These are phyloP conservation scores for Fraxinus xanthoxyloides DNA, from an alignment of 305 asterid species.

Conservation along the genomic window DNA sequence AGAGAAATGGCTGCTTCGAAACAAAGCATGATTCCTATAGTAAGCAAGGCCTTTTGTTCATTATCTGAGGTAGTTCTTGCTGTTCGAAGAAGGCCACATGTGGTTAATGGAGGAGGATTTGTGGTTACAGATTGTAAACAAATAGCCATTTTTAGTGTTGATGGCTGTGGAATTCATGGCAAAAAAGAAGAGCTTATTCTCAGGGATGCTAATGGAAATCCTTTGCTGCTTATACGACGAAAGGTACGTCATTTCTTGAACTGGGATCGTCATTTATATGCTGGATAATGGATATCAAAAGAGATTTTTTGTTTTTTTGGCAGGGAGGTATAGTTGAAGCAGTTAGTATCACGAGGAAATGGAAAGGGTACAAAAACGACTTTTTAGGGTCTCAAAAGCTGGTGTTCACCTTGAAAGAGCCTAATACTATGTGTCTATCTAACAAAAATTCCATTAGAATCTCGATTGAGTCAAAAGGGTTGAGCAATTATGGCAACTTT, in stretches of 20 bases:
- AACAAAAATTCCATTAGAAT: conserved; percentile 40
- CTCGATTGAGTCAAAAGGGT: conserved; percentile 44
- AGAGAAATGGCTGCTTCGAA: conserved; percentile 36
- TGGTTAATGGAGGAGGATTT: conserved; percentile 81
- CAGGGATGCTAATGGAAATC: conserved; percentile 52
- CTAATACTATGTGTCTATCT: conserved; percentile 45
- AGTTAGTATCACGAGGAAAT: conserved; percentile 49
- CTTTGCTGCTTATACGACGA: conserved; percentile 59
- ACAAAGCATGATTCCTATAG: conserved; percentile 38
- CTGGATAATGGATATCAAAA: not conserved
- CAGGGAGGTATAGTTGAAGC: conserved; percentile 77
- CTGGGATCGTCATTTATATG: not conserved
- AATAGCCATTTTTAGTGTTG: conserved; percentile 49
- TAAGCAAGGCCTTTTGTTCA: conserved; percentile 74
- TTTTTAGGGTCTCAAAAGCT: conserved; percentile 50
- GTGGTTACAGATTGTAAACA: conserved; percentile 53
- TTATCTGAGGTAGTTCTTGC: conserved; percentile 44
- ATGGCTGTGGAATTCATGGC: conserved; percentile 79
- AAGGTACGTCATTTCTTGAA: conserved; percentile 39
- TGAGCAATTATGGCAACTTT: conserved; percentile 32
- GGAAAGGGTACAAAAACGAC: conserved; percentile 59
- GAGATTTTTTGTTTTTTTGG: not conserved
- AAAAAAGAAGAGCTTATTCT: conserved; percentile 58
- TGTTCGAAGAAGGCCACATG: conserved; percentile 72
- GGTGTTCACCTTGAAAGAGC: conserved; percentile 66